Percentiles rank a stretch among this genome's conserved stretches.
Conservation (phyloP, 805 yeast genomes). For the Candida wancherniae region DNA sequence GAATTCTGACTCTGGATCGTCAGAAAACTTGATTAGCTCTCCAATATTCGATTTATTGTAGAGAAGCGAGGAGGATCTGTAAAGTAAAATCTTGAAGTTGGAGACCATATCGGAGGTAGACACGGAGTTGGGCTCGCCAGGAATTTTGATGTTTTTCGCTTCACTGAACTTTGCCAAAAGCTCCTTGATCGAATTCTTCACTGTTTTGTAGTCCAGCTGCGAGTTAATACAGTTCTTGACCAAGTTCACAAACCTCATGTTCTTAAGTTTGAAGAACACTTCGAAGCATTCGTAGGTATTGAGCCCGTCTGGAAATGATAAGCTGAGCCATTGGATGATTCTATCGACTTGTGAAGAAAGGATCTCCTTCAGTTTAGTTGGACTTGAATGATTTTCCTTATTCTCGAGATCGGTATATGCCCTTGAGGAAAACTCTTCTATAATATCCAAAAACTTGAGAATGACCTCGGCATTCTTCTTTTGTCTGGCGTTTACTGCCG, state of each 20-base stretch:
- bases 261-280: constrained; percentile 50
- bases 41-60: constrained; percentile 64
- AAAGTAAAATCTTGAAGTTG: constrained; percentile 53
- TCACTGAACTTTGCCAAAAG: constrained; percentile 52
- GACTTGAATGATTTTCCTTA: constrained; percentile 15
- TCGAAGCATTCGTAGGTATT: constrained; percentile 48
- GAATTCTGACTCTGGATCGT: constrained; percentile 28
- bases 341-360: constrained; percentile 42
- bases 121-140: constrained; percentile 26
- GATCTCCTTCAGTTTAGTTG: constrained; percentile 6
- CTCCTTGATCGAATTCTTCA: constrained; percentile 61
- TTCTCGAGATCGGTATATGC: constrained; percentile 19
- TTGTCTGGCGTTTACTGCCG: constrained; percentile 68
- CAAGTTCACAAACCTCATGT: constrained; percentile 54
- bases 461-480: constrained; percentile 52
- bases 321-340: constrained; percentile 57
- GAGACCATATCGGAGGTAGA: constrained; percentile 47
- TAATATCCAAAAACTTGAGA: constrained; percentile 42
- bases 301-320: constrained; percentile 49
- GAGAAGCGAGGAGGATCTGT: constrained; percentile 55
- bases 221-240: constrained; percentile 50
- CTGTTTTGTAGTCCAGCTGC: constrained; percentile 55
- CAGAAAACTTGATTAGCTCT: constrained; percentile 45
- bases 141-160: constrained; percentile 40
- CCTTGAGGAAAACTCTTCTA: constrained; percentile 34